Base-by-base conservation (phyloP, 768 basidiomycete genomes). In the Phallus indusiatus region DNA sequence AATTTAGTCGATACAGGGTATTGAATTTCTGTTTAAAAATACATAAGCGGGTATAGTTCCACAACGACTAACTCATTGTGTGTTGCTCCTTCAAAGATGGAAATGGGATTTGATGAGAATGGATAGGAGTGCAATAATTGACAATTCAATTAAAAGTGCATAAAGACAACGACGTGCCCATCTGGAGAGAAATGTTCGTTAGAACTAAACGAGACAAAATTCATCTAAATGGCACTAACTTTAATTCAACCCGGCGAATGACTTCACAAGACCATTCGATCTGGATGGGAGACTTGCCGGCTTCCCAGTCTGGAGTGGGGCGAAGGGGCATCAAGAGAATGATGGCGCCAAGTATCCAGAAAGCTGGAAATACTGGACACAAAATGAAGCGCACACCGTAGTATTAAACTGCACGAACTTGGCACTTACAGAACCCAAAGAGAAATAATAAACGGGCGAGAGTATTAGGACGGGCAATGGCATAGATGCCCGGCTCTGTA, bases 91-190 rank as follows among this genome's bases (percentile, higher is more conserved):
- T 42, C n/a, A 42, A 42, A 42, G 2, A 11, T 42, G 42, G 4
- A 42, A 14, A n/a, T n/a, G 42, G 12, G 42, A 51, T 36, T 42
- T 59, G 35, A 53, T 18, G 50, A 59, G 34, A 18, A 52, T 33
- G 7, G 37, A 22, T 9, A 59, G 14, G n/a, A 59, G 17, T 12
- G 50, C 9, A 5, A 59, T n/a, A 12, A 52, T 7, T 24, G 35
- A 4, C 33, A 59, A 24, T 50, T 59, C 57, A 8, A 42, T 37
- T 20, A 59, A 34, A 14, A 59, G 57, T 34, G 57, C 57, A 36
- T 51, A 17, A 9, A 59, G 17, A 28, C 57, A 59, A 12, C 57
- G 57, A 20, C 33, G 50, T 59, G 57, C 48, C 57, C 57, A 59
- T 59, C 57, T 59, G 36, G 50, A 50, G 16, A 18, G 20, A 3